Base-by-base conservation (phyloP, 106 monocot species). In the Iris macrosiphon region DNA sequence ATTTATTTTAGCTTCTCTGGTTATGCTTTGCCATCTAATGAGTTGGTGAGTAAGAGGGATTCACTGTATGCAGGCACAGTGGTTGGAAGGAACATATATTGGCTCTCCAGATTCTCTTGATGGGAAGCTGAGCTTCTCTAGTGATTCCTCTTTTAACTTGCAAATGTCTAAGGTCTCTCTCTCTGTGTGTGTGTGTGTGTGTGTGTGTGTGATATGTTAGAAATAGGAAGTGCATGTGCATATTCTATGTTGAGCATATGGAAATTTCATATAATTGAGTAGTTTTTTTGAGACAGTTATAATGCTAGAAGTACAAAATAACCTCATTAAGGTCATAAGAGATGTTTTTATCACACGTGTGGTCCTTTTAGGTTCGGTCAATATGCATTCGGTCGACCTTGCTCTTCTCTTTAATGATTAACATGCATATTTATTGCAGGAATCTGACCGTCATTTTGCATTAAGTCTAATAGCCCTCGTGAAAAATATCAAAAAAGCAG, bases 51-150 rank as follows among this genome's bases (percentile, higher is more conserved):
- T 52, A 39, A 9, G 3, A 33, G 9, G 45, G 49, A 41, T 43
- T 35, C 4, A 58, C 16, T 57, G 47, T 29, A 38, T 84, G 33
- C 67, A 95, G 95, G 81, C n/a, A n/a, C n/a, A n/a, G n/a, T n/a
- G n/a, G n/a, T n/a, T n/a, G n/a, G 81, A 74, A 19, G 95, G 82
- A 44, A 75, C 74, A 56, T 79, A 79, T 82, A 40, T 52, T 23
- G 73, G 83, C 3, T 45, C 45, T 34, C 14, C 67, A 46, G 67
- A 71, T 14, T 63, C 79, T 49, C 31, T 40, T 4, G 73, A 79
- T 66, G 89, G 75, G 18, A 46, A 63, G 28, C 45, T 95, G 59
- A 63, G 17, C 21, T 47, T 95, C 72, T 68, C 85, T 19, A 68
- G 65, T 61, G 82, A 75, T 31, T 59, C 67, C 30, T 64, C 71